These are phyloP conservation scores for Ceratocystis ficicola DNA, from an alignment of 2,329 filamentous ascomycete genomes.

Conservation along the genomic window DNA sequence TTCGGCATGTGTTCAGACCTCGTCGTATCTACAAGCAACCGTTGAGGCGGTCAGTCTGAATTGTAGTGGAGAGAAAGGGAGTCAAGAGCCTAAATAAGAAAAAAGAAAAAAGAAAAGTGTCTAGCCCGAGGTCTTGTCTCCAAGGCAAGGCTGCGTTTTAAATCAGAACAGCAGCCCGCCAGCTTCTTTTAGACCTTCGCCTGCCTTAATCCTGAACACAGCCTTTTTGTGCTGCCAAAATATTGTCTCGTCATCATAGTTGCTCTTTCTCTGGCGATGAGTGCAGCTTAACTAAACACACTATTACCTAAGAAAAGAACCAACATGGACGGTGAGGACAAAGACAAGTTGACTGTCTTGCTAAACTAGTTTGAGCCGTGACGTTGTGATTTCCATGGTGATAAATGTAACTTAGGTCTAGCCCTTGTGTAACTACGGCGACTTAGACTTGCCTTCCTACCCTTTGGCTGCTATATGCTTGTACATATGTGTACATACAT, in stretches of 20 bases:
- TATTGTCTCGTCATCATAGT: neutral
- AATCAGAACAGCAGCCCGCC: neutral
- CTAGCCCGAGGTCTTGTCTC: too few relatives aligned
- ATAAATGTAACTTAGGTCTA: neutral
- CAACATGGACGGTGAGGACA: too few relatives aligned
- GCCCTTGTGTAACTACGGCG: neutral
- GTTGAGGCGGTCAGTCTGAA: neutral
- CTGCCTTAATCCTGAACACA: neutral
- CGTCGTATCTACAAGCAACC: slow-evolving; percentile 1
- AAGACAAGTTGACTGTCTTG: neutral
- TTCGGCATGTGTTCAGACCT: neutral
- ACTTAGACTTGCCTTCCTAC: neutral
- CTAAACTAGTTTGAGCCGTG: neutral
- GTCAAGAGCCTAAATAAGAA: too few relatives aligned
- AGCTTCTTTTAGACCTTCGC: neutral
- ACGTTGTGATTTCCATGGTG: neutral
- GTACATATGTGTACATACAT: neutral
- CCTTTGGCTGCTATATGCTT: neutral
- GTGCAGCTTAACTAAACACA: too few relatives aligned
- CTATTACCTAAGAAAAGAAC: too few relatives aligned
- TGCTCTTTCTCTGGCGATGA: too few relatives aligned
- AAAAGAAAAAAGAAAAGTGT: too few relatives aligned
- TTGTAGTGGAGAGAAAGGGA: neutral
- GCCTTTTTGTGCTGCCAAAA: neutral
- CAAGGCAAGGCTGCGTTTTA: neutral